A percentile compares a stretch with the other conserved stretches of the same genome.
phyloP scores from a whole-genome alignment of 1,284 basidiomycete species.

The Ustilago vetiveriae region DNA sequence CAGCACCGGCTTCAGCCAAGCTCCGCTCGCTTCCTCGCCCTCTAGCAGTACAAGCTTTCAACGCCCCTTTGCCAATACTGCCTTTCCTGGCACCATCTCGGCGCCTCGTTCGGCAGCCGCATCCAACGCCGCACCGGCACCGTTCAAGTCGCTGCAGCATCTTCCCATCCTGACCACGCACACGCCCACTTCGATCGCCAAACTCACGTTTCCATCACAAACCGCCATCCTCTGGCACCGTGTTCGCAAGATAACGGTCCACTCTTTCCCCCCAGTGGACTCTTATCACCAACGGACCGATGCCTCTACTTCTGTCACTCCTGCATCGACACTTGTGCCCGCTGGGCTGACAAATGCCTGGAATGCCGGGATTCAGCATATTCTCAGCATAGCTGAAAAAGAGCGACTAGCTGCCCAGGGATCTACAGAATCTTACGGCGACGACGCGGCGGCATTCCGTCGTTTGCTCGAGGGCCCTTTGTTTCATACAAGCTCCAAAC shows the following conservation, averaged over 20 bases:
- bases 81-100: slow-evolving; percentile 24
- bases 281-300: background rate
- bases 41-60: slow-evolving; percentile 6
- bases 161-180: slow-evolving; percentile 22
- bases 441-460: background rate
- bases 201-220: slow-evolving; percentile 13
- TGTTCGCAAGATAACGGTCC: background rate
- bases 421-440: too few relatives aligned
- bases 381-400: slow-evolving; percentile 1
- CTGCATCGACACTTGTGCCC: background rate
- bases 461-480: slow-evolving; percentile 6
- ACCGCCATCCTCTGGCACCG: slow-evolving; percentile 27
- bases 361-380: slow-evolving; percentile 4
- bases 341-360: slow-evolving; percentile 4
- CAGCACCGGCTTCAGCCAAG: background rate
- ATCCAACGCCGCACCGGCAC: slow-evolving; percentile 11
- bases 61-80: slow-evolving; percentile 11
- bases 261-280: too few relatives aligned
- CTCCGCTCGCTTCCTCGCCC: slow-evolving; percentile 24
- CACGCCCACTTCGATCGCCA: slow-evolving; percentile 27
- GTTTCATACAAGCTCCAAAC: slow-evolving; percentile 5
- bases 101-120: slow-evolving; percentile 19
- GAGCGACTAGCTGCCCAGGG: too few relatives aligned
- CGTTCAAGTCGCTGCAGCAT: slow-evolving; percentile 11
- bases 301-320: background rate